phyloP scores from a whole-genome alignment of 208 protist species.

The Trypanosoma brucei region DNA sequence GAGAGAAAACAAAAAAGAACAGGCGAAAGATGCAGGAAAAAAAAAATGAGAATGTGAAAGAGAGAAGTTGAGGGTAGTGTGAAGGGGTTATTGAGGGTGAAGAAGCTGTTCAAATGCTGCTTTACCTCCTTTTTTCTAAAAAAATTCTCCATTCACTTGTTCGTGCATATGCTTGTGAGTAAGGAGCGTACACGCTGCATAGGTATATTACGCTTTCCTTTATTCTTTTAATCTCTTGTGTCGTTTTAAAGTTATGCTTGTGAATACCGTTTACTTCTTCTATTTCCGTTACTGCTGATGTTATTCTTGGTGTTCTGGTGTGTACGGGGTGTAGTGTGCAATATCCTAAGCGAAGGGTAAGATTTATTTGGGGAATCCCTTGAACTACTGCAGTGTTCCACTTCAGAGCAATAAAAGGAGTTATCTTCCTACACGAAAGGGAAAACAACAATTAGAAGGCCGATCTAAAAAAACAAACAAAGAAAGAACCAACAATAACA shows the following conservation, averaged over 20 bases:
- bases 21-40: neutral
- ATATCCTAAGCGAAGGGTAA: neutral
- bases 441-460: neutral
- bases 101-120: neutral
- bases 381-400: neutral
- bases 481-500: neutral
- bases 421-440: neutral
- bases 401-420: neutral
- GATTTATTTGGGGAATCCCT: neutral
- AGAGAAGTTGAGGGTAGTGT: neutral
- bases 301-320: neutral
- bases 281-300: too few relatives aligned
- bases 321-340: neutral
- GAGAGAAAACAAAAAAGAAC: constrained; percentile 11
- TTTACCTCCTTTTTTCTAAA: too few relatives aligned
- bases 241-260: neutral
- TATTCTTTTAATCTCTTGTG: neutral
- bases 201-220: too few relatives aligned
- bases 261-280: too few relatives aligned
- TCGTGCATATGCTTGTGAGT: too few relatives aligned
- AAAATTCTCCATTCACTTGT: too few relatives aligned
- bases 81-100: neutral
- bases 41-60: constrained; percentile 2
- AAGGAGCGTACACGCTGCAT: too few relatives aligned
- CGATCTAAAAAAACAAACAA: neutral